A percentile compares a stretch with the other conserved stretches of the same genome.
Conservation (phyloP, 2,329 filamentous ascomycete species). For the Arachnomyces sp. region DNA sequence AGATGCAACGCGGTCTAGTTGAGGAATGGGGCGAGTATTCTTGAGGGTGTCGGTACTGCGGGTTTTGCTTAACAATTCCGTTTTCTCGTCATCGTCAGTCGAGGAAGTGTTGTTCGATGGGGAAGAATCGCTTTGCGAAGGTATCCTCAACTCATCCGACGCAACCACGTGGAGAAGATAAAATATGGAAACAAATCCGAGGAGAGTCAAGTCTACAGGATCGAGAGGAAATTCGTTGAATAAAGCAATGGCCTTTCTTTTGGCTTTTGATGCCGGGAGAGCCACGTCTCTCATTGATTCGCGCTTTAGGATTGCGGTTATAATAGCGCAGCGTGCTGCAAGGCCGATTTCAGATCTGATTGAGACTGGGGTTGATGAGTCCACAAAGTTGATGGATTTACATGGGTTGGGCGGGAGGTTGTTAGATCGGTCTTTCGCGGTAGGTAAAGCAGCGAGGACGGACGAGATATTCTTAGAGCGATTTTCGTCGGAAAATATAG, state of each 20-base stretch:
- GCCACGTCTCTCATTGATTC: constrained; percentile 24
- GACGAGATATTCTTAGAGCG: constrained; percentile 44
- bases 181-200: constrained; percentile 35
- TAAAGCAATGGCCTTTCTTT: constrained; percentile 33
- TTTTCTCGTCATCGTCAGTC: constrained; percentile 22
- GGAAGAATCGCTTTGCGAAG: constrained; percentile 11
- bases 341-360: constrained; percentile 47
- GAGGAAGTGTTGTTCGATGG: constrained; percentile 11
- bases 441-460: constrained; percentile 47
- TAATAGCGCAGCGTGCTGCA: constrained; percentile 52
- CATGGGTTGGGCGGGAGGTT: constrained; percentile 6
- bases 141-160: constrained; percentile 24
- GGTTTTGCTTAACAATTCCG: constrained; percentile 2
- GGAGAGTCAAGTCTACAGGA: constrained; percentile 33
- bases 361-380: constrained; percentile 45
- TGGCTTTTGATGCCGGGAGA: constrained; percentile 29
- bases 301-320: constrained; percentile 42
- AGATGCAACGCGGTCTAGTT: constrained; percentile 30
- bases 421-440: constrained; percentile 24
- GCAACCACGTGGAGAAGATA: constrained; percentile 34
- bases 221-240: constrained; percentile 36
- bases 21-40: constrained; percentile 16
- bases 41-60: constrained; percentile 8
- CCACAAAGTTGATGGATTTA: constrained; percentile 35
- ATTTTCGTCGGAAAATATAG: constrained; percentile 48